Evolutionary conservation across 2,329 filamentous ascomycete species (phyloP).

Genomic region (Aspergillus costaricaensis): DNA sequence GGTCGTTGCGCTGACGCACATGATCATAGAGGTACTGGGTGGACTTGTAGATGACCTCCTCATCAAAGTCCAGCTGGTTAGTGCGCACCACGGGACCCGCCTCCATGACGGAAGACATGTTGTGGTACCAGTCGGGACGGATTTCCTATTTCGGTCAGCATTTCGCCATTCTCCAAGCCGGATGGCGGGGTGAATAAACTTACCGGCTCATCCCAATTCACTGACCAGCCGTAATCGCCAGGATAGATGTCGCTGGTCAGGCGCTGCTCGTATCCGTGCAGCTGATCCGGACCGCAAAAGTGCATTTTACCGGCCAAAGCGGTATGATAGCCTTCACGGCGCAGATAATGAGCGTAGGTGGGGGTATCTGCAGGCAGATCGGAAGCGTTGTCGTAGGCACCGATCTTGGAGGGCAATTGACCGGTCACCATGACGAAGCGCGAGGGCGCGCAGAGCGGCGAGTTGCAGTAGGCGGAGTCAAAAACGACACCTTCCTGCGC

Average conservation of each 20-base stretch:
- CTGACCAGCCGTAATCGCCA: slow-evolving; percentile 89
- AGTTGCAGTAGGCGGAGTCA: slow-evolving; percentile 91
- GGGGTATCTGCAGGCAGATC: slow-evolving; percentile 81
- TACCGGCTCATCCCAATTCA: slow-evolving; percentile 89
- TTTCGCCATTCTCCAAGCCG: background rate
- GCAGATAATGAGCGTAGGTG: slow-evolving; percentile 90
- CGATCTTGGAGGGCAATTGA: slow-evolving; percentile 86
- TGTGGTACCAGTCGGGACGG: slow-evolving; percentile 93
- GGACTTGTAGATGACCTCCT: slow-evolving; percentile 91
- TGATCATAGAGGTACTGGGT: slow-evolving; percentile 90
- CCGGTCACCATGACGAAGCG: slow-evolving; percentile 94
- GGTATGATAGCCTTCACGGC: slow-evolving; percentile 82
- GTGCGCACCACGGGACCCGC: slow-evolving; percentile 85
- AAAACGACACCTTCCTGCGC: slow-evolving; percentile 84
- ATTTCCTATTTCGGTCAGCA: slow-evolving; percentile 37
- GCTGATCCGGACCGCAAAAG: slow-evolving; percentile 84
- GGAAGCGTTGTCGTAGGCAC: slow-evolving; percentile 86
- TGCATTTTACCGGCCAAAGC: slow-evolving; percentile 96
- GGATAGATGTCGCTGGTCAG: slow-evolving; percentile 96
- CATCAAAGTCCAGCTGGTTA: slow-evolving; percentile 94
- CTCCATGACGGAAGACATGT: slow-evolving; percentile 89
- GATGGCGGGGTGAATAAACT: slow-evolving; percentile 16
- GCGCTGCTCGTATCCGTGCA: slow-evolving; percentile 90
- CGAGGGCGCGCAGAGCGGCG: slow-evolving; percentile 86
- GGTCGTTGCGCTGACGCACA: slow-evolving; percentile 73